phyloP scores from a whole-genome alignment of 345 rosid species.

The Barbarea vulgaris region DNA sequence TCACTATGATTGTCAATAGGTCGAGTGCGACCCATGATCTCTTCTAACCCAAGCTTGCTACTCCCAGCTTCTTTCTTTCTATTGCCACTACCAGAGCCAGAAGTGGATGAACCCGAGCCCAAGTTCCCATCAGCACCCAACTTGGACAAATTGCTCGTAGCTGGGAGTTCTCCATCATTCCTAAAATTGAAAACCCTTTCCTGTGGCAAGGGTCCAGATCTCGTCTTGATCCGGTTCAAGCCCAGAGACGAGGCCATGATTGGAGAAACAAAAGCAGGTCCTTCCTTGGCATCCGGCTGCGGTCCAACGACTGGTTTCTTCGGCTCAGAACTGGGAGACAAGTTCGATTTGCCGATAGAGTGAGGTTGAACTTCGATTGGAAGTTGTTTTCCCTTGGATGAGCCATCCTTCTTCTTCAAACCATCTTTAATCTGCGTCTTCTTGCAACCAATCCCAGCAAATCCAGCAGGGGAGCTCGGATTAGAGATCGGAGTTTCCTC shows the following conservation, averaged over 20 bases:
- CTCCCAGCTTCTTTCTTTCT: conserved; percentile 61
- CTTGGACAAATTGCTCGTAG: conserved; percentile 82
- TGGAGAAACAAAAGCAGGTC: conserved; percentile 67
- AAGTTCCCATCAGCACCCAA: conserved; percentile 47
- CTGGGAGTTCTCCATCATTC: conserved; percentile 57
- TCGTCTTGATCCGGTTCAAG: conserved; percentile 86
- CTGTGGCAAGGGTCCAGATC: conserved; percentile 95
- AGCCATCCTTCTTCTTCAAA: conserved; percentile 60
- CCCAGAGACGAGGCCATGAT: conserved; percentile 94
- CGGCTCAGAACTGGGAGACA: conserved; percentile 42
- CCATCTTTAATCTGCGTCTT: conserved; percentile 65
- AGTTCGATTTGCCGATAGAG: conserved; percentile 43
- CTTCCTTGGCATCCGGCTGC: conserved; percentile 41
- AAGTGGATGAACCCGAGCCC: conserved; percentile 39
- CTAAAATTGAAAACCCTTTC: conserved; percentile 74
- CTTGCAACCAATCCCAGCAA: conserved; percentile 44
- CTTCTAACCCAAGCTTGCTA: conserved; percentile 52
- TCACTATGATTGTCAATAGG: conserved; percentile 47
- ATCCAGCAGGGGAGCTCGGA: conserved; percentile 22
- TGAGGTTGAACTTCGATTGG: conserved; percentile 35
- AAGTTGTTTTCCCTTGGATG: conserved; percentile 50
- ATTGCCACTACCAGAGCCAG: conserved; percentile 44
- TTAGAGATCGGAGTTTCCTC: conserved; percentile 45
- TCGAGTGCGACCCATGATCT: conserved; percentile 39
- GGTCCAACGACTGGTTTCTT: conserved; percentile 42